Percentiles rank a stretch among this genome's conserved stretches.
These are phyloP conservation scores for Haplosporangium sp. DNA, from an alignment of 371 early-diverging fungal species.

Conservation along the genomic window DNA sequence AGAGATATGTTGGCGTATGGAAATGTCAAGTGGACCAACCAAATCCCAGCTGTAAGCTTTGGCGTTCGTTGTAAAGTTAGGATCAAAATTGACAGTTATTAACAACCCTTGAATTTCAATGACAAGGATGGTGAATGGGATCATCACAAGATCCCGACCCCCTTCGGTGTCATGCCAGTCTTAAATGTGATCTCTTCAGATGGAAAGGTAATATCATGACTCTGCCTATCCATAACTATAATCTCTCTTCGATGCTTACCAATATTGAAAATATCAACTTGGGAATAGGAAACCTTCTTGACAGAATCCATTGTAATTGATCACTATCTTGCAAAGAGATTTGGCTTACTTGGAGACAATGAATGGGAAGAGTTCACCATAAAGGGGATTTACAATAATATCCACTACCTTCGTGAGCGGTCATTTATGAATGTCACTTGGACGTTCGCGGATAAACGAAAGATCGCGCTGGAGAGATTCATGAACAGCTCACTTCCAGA, in stretches of 20 bases:
- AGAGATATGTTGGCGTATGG: constrained; percentile 39
- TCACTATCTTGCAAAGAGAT: constrained; percentile 34
- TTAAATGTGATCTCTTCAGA: constrained; percentile 20
- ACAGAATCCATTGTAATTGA: constrained; percentile 34
- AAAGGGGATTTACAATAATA: constrained; percentile 29
- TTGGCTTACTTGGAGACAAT: constrained; percentile 33
- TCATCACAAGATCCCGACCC: constrained; percentile 20
- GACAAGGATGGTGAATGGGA: constrained; percentile 13
- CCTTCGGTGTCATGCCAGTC: constrained; percentile 31
- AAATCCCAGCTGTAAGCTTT: constrained; percentile 1
- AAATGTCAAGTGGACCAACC: constrained; percentile 34
- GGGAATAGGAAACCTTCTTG: constrained; percentile 18
- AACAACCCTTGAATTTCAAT: neutral
- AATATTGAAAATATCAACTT: no score
- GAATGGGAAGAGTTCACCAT: constrained; percentile 41
- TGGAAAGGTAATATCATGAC: constrained; percentile 25
- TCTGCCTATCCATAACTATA: neutral
- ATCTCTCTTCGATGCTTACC: no score
- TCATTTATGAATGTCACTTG: constrained; percentile 28
- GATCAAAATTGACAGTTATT: no score
- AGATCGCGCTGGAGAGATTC: constrained; percentile 15
- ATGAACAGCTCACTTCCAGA: constrained; percentile 15
- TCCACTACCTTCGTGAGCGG: constrained; percentile 44
- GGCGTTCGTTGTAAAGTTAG: no score
- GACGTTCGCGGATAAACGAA: constrained; percentile 23